A percentile compares a stretch with the other conserved stretches of the same genome.
These are phyloP conservation scores for Dioszegia aurantiaca DNA, from an alignment of 768 basidiomycete species.

Conservation along the genomic window DNA sequence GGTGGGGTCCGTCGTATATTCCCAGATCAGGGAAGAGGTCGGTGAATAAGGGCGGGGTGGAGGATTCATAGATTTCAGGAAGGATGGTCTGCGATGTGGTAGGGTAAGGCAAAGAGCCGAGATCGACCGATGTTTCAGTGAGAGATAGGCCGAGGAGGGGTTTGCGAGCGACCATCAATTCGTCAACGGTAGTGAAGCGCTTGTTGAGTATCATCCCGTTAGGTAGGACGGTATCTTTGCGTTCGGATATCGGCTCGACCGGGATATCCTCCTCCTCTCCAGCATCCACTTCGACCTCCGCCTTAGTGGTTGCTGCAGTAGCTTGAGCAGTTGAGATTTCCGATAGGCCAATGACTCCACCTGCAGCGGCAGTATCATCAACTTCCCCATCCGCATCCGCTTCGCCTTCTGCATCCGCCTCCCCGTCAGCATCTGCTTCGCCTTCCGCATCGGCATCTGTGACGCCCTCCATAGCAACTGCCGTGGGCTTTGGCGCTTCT, in stretches of 20 bases:
- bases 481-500: background rate
- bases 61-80: slow-evolving; percentile 15
- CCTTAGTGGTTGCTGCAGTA: slow-evolving; percentile 8
- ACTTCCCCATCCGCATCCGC: slow-evolving; percentile 40
- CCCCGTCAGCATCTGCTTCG: slow-evolving; percentile 20
- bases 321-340: slow-evolving; percentile 27
- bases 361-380: slow-evolving; percentile 46
- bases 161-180: slow-evolving; percentile 26
- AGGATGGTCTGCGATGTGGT: background rate
- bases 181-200: slow-evolving; percentile 34
- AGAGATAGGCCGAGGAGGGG: slow-evolving; percentile 33
- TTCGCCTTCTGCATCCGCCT: slow-evolving; percentile 51
- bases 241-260: slow-evolving; percentile 1
- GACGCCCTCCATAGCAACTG: background rate
- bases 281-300: slow-evolving; percentile 10
- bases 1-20: slow-evolving; percentile 57
- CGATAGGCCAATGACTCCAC: slow-evolving; percentile 34
- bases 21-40: slow-evolving; percentile 79
- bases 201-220: slow-evolving; percentile 37
- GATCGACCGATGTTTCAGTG: slow-evolving; percentile 28
- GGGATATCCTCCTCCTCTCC: slow-evolving; percentile 17
- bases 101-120: slow-evolving; percentile 18
- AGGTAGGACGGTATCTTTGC: slow-evolving; percentile 25
- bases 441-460: slow-evolving; percentile 25
- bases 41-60: slow-evolving; percentile 52